Percentiles rank a stretch among this genome's conserved stretches.
Conservation (phyloP, 2,329 filamentous ascomycete genomes). For the Apiospora malaysiana region DNA sequence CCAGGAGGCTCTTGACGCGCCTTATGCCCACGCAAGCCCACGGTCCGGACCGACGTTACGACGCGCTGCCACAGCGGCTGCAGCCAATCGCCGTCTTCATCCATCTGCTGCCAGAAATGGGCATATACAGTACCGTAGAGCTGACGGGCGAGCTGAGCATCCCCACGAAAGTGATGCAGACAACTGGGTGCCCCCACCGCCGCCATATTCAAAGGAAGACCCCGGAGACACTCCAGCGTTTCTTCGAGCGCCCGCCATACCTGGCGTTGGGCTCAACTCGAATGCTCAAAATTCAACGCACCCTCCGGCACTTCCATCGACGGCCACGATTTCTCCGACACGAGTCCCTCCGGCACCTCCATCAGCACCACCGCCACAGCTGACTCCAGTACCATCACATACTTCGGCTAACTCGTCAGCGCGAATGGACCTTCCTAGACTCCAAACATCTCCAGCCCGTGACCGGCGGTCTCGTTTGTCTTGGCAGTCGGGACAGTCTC, state of each 20-base stretch:
- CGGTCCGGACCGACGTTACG: constrained; percentile 73
- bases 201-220: constrained; percentile 75
- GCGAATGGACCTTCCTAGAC: constrained; percentile 38
- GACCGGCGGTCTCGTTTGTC: constrained; percentile 30
- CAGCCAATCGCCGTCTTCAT: constrained; percentile 72
- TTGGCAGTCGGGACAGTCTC: constrained; percentile 24
- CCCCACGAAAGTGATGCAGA: constrained; percentile 88
- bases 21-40: constrained; percentile 75
- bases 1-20: constrained; percentile 70
- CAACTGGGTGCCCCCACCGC: constrained; percentile 86
- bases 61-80: constrained; percentile 77
- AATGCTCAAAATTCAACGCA: background rate
- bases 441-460: constrained; percentile 34
- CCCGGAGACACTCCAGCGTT: constrained; percentile 63
- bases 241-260: constrained; percentile 54
- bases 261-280: constrained; percentile 37
- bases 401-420: constrained; percentile 21
- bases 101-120: constrained; percentile 60
- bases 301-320: constrained; percentile 15
- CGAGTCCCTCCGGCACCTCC: constrained; percentile 10
- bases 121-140: constrained; percentile 67
- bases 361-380: constrained; percentile 19
- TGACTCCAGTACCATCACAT: constrained; percentile 26
- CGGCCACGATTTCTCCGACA: background rate
- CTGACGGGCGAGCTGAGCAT: constrained; percentile 73